A percentile compares a stretch with the other conserved stretches of the same genome.
Conservation (phyloP, 148 eudicot genomes). For the Agrostemma githago region DNA sequence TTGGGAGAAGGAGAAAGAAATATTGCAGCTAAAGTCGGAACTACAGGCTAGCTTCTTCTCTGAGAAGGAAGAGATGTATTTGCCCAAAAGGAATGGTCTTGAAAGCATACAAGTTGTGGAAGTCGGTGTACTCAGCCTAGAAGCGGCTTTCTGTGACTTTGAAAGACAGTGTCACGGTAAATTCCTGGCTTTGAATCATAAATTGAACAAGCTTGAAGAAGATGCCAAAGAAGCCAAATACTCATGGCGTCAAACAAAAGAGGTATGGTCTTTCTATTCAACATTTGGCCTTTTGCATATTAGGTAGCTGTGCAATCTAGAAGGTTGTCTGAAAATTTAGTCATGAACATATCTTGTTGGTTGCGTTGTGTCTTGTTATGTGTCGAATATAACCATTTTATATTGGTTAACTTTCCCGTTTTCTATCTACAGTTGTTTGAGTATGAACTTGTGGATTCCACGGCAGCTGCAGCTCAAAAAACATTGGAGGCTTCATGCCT, state of each 20-base stretch:
- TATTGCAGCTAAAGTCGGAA: constrained; percentile 40
- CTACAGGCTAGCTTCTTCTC: constrained; percentile 40
- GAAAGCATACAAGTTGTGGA: constrained; percentile 38
- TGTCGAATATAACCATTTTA: background rate
- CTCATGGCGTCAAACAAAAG: constrained; percentile 49
- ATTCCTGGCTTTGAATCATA: constrained; percentile 42
- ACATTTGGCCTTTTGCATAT: background rate
- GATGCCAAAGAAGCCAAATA: constrained; percentile 34
- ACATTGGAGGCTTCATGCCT: constrained; percentile 64
- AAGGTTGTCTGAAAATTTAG: background rate
- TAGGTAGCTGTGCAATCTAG: background rate
- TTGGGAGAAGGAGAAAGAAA: constrained; percentile 56
- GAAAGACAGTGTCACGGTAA: constrained; percentile 43
- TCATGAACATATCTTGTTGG: background rate
- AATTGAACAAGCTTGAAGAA: constrained; percentile 44
- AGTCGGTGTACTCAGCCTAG: constrained; percentile 40
- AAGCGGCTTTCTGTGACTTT: constrained; percentile 49
- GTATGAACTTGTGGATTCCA: constrained; percentile 60
- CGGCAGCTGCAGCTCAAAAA: constrained; percentile 51
- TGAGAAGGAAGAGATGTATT: constrained; percentile 50
- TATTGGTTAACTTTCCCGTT: background rate
- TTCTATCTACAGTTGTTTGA: constrained; percentile 47
- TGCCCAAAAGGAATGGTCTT: constrained; percentile 41
- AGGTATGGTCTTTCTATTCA: constrained; percentile 35
- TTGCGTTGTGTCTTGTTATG: background rate